Evolutionary conservation across 768 basidiomycete genomes (phyloP), one percentile per base, ranked within the genome.

Genomic region (Leccinum uliginosum): DNA sequence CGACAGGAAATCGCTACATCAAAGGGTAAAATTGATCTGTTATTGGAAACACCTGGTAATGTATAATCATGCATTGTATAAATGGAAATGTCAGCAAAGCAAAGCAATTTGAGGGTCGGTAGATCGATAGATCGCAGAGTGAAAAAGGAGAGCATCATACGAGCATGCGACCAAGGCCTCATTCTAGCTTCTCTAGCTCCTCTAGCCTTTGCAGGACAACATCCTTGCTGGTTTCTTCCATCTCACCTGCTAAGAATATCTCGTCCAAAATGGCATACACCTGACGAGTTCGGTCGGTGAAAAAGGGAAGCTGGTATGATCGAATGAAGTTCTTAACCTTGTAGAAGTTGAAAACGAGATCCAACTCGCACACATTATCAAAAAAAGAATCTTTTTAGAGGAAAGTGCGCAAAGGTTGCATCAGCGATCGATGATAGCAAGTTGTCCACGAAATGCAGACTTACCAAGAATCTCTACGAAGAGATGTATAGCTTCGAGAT

Each of bases 241-340:
- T 89, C 75, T 99, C 97, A 5, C 97, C 97, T 3, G 97, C 97
- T 14, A 99, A 80, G 76, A 99, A 98, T 52, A 98, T 92, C 69
- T 99, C 97, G 69, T 99, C 97, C 55, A 99, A 78, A 54, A 99
- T 98, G 3, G 97, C 94, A 67, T 99, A 98, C 7, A 98, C 96
- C 92, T 96, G 44, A 38, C 30, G 11, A 21, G 10, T 50, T 53
- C 17, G 2, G 19, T 17, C 11, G 6, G 44, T 63, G 43, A 58
- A 34, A 23, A 32, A 12, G 51, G 29, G 21, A 30, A 24, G 58
- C 72, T 2, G 2, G 12, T 3, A 34, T 8, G 47, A 52, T 17
- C 1, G 24, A 30, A 51, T 24, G 47, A 47, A 19, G 38, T 14
- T 27, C 19, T 62, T 56, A 43, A 89, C 92, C 79, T 98, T 98